Conservation (phyloP, 2,329 filamentous ascomycete species). For the Aspergillus quadrilineatus region DNA sequence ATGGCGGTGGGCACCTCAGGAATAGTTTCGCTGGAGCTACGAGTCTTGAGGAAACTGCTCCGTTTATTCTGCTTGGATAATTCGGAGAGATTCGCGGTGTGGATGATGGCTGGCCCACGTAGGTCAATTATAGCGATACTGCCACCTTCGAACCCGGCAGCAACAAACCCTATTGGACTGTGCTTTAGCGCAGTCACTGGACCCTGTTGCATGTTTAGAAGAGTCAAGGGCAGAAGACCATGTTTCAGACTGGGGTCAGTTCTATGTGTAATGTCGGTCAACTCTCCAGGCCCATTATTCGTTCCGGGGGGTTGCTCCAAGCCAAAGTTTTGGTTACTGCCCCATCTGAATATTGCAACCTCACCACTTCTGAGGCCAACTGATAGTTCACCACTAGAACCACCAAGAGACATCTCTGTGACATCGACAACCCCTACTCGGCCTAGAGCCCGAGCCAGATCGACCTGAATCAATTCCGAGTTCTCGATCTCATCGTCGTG, state of each 20-base stretch:
- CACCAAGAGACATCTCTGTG: constrained; percentile 74
- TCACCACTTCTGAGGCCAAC: constrained; percentile 83
- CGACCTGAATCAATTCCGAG: constrained; percentile 73
- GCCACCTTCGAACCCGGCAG: constrained; percentile 79
- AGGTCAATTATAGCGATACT: constrained; percentile 81
- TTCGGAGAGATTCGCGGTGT: constrained; percentile 68
- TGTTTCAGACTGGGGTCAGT: constrained; percentile 73
- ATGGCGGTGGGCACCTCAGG: constrained; percentile 76
- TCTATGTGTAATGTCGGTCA: constrained; percentile 72
- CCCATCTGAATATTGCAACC: constrained; percentile 83
- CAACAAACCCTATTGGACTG: constrained; percentile 92
- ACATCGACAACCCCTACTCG: constrained; percentile 76
- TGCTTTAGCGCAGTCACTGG: constrained; percentile 75
- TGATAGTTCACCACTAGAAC: constrained; percentile 79
- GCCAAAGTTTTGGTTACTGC: constrained; percentile 71
- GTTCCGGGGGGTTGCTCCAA: constrained; percentile 56
- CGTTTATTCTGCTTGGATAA: constrained; percentile 75
- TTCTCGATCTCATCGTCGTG: constrained; percentile 95
- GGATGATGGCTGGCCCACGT: constrained; percentile 81
- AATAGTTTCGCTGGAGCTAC: constrained; percentile 48
- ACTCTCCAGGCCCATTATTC: constrained; percentile 63
- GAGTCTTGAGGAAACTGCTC: constrained; percentile 64
- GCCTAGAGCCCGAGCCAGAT: constrained; percentile 77
- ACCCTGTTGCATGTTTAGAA: constrained; percentile 82
- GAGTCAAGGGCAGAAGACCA: constrained; percentile 73